Evolutionary conservation across 164 flowering plant genomes (phyloP).

Genomic region (Umbilicus rupestris): DNA sequence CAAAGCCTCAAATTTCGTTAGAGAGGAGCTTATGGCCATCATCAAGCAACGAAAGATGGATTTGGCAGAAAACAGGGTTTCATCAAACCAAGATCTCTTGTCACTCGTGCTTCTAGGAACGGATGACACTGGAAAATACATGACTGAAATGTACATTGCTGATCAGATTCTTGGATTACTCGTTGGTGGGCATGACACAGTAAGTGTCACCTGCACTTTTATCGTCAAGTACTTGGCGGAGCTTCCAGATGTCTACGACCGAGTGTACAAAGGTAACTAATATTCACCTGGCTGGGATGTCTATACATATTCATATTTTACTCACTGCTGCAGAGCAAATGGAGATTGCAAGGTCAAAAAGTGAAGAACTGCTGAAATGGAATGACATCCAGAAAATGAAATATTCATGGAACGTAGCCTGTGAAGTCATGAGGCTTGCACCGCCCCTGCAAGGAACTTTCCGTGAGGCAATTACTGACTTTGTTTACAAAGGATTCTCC

Average conservation of each 20-base stretch:
- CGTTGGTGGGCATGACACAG: constrained; percentile 1
- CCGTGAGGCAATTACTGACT: constrained; percentile 6
- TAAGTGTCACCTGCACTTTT: background rate
- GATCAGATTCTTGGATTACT: background rate
- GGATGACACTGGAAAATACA: constrained; percentile 7
- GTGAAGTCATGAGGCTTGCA: constrained; percentile 5
- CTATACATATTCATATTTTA: too few relatives aligned
- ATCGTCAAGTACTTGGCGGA: constrained; percentile 7
- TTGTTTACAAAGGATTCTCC: background rate
- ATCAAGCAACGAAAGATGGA: constrained; percentile 3
- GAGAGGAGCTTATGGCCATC: background rate
- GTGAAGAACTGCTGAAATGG: background rate
- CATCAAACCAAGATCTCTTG: background rate
- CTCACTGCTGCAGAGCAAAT: constrained; percentile 12
- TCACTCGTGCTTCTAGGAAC: background rate
- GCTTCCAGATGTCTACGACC: background rate
- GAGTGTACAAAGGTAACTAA: background rate
- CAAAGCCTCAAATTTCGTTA: background rate
- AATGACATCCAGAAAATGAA: constrained; percentile 10
- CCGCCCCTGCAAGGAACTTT: constrained; percentile 11
- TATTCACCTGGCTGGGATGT: too few relatives aligned
- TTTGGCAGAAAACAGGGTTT: background rate
- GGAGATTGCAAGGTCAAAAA: constrained; percentile 4
- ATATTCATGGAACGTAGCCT: constrained; percentile 10
- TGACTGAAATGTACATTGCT: background rate